A percentile compares a stretch with the other conserved stretches of the same genome.
phyloP scores from a whole-genome alignment of 106 monocot species.

The Dendrobium huoshanense region DNA sequence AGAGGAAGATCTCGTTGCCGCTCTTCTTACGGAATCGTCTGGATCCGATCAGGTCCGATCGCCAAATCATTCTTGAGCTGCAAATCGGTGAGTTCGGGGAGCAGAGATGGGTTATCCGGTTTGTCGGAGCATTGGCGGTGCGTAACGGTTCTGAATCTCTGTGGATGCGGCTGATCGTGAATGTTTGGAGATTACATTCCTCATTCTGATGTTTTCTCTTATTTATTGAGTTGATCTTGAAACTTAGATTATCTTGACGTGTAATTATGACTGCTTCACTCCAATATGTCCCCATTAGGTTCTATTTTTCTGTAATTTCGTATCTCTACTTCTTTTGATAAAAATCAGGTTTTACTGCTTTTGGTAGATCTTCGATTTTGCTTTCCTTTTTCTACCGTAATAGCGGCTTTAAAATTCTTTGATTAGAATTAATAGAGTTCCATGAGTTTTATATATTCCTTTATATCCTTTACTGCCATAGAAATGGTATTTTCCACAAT shows the following conservation, averaged over 20 bases:
- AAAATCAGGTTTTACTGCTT: neutral
- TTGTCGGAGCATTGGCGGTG: conserved; percentile 66
- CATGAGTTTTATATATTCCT: neutral
- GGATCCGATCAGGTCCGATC: no score
- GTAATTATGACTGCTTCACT: neutral
- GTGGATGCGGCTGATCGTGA: conserved; percentile 60
- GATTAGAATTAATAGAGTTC: neutral
- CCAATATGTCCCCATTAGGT: neutral
- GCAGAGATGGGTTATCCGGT: conserved; percentile 17
- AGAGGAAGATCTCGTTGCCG: no score
- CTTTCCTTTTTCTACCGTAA: neutral
- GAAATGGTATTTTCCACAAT: no score
- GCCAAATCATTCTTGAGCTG: no score
- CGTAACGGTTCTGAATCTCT: conserved; percentile 50
- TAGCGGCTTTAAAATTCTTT: neutral
- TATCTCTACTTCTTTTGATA: neutral
- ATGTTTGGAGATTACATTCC: neutral
- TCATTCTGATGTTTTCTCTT: neutral
- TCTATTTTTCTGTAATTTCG: neutral
- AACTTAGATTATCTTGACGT: neutral
- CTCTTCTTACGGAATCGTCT: no score
- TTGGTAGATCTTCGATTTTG: neutral
- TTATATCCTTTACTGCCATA: no score
- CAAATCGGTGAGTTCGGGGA: no score
- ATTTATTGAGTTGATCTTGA: neutral